phyloP scores from a whole-genome alignment of 305 asterid species.

The Rubia tinctorum region DNA sequence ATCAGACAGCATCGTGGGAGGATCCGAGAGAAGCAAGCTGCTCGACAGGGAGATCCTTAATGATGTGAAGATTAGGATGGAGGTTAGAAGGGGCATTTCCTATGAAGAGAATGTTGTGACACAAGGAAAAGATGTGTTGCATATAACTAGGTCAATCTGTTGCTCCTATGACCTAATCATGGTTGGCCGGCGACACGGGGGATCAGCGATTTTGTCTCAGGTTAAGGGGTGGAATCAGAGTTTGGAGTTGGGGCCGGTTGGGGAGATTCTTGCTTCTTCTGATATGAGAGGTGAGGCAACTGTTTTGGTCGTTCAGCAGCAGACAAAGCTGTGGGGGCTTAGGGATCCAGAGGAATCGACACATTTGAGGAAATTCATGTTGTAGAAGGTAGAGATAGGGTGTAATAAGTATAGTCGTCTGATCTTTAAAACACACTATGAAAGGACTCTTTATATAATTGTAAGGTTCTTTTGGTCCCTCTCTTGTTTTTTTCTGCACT shows the following conservation, averaged over 20 bases:
- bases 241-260: constrained; percentile 56
- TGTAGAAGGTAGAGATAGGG: constrained; percentile 2
- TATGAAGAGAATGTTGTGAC: constrained; percentile 41
- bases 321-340: constrained; percentile 64
- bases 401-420: neutral
- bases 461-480: neutral
- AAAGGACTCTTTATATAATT: neutral
- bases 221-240: constrained; percentile 37
- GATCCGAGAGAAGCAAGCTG: constrained; percentile 51
- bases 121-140: constrained; percentile 42
- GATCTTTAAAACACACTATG: no score
- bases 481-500: neutral
- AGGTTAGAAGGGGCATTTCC: constrained; percentile 18
- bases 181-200: constrained; percentile 57
- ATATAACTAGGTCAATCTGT: constrained; percentile 35
- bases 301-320: constrained; percentile 62
- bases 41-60: constrained; percentile 47
- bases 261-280: constrained; percentile 46
- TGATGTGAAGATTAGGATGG: constrained; percentile 31
- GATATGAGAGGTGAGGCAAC: constrained; percentile 43
- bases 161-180: constrained; percentile 40
- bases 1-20: constrained; percentile 35
- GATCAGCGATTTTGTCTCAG: constrained; percentile 39
- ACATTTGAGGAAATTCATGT: constrained; percentile 49
- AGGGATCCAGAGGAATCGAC: constrained; percentile 67